Evolutionary conservation across 495 filamentous ascomycete genomes (phyloP).

Genomic region (Podospora comata): DNA sequence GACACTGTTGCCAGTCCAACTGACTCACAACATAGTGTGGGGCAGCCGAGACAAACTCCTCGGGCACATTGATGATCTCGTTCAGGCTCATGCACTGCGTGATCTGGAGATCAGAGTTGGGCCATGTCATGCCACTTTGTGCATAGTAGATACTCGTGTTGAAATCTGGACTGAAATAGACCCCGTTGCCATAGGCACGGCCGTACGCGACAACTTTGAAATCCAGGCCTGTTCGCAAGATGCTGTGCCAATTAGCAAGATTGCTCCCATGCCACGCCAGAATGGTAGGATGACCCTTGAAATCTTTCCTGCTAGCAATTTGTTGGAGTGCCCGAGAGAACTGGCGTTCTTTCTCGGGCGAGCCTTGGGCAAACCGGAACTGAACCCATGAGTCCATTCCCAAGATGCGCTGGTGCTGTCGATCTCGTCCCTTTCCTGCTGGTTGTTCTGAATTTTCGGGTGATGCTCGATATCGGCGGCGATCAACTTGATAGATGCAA

Average conservation of each 20-base stretch:
- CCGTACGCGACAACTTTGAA: conserved; percentile 62
- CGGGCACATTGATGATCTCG: conserved; percentile 78
- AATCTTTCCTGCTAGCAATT: conserved; percentile 37
- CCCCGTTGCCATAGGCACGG: conserved; percentile 72
- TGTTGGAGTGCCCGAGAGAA: conserved; percentile 64
- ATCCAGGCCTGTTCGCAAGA: conserved; percentile 77
- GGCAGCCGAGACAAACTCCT: conserved; percentile 50
- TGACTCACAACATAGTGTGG: conserved; percentile 73
- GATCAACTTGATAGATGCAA: conserved; percentile 64
- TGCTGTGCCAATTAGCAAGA: conserved; percentile 83
- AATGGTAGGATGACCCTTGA: conserved; percentile 58
- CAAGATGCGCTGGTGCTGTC: conserved; percentile 52
- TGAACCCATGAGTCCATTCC: conserved; percentile 71
- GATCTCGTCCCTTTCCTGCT: conserved; percentile 17
- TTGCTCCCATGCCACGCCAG: conserved; percentile 85
- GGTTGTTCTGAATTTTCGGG: not conserved
- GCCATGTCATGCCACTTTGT: conserved; percentile 49
- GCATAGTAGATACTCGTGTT: conserved; percentile 58
- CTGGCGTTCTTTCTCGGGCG: conserved; percentile 83
- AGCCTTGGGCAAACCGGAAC: conserved; percentile 85
- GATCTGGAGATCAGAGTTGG: conserved; percentile 59
- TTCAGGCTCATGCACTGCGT: conserved; percentile 67
- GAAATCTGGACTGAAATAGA: conserved; percentile 68
- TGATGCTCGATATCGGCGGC: conserved; percentile 8
- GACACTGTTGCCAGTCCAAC: conserved; percentile 85